Evolutionary conservation across 805 yeast genomes (phyloP), one percentile per base, ranked within the genome.

Genomic region (Ogataea populi-albae): DNA sequence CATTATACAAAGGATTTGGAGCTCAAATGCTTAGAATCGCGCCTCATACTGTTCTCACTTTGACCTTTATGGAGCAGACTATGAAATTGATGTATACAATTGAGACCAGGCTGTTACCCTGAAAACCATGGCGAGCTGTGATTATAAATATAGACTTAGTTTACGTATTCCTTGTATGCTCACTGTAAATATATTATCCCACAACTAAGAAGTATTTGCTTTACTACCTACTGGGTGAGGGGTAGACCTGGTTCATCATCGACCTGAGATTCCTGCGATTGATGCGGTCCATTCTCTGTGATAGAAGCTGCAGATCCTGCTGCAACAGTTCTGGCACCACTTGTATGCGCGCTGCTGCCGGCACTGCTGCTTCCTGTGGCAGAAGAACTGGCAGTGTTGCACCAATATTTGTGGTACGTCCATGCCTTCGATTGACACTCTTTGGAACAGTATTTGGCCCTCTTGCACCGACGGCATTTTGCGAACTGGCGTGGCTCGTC

Each of bases 51-150:
- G 79, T 93, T 34, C 66, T 86, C 52, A 84, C 95, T 18, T 72
- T 93, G 59, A 87, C 88, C 49, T 87, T 93, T 55, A 87, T 91
- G 96, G 98, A 93, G 65, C 95, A 86, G 57, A 83, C 96, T 8
- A 81, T 86, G 86, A 79, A 79, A 47, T 61, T 78, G 37, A 65
- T 71, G 47, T 62, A 61, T 37, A 53, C 46, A 35, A 50, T 67
- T 12, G 80, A 74, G 50, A 63, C 67, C 19, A 43, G 42, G 23
- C 35, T 58, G 5, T 35, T 41, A 17, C 40, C 45, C 17, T 44
- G 32, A 31, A n/a, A n/a, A n/a, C n/a, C n/a, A n/a, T n/a, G n/a
- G n/a, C n/a, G n/a, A n/a, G n/a, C n/a, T n/a, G n/a, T n/a, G n/a
- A n/a, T n/a, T n/a, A n/a, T n/a, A n/a, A n/a, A n/a, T n/a, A n/a